phyloP scores from a whole-genome alignment of 257 asterid genomes.

The Scutellaria baicalensis region DNA sequence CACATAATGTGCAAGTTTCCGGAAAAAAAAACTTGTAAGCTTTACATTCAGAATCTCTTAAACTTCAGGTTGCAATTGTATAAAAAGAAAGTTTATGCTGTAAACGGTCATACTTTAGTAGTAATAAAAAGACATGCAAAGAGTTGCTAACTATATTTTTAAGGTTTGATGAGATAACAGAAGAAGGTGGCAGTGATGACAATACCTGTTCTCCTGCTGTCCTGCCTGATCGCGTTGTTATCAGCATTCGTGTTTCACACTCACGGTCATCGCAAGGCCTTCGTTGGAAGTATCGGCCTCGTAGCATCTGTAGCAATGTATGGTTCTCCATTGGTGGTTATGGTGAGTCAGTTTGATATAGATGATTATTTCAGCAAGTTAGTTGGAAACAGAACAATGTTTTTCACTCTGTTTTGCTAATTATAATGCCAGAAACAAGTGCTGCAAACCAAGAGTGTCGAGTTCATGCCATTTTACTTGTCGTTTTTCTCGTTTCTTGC shows the following conservation, averaged over 20 bases:
- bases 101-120: too few relatives aligned
- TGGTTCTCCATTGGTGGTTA: slow-evolving; percentile 60
- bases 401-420: neutral
- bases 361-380: neutral
- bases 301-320: slow-evolving; percentile 74
- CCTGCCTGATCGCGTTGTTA: slow-evolving; percentile 27
- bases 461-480: slow-evolving; percentile 81
- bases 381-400: too few relatives aligned
- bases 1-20: too few relatives aligned
- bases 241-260: slow-evolving; percentile 44
- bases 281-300: slow-evolving; percentile 68
- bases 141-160: neutral
- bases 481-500: slow-evolving; percentile 74
- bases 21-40: too few relatives aligned
- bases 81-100: too few relatives aligned
- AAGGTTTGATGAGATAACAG: slow-evolving; percentile 22
- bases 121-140: neutral
- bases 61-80: too few relatives aligned
- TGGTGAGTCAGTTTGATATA: slow-evolving; percentile 45
- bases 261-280: slow-evolving; percentile 49
- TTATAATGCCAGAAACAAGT: slow-evolving; percentile 55
- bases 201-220: slow-evolving; percentile 26
- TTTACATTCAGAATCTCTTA: too few relatives aligned
- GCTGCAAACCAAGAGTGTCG: slow-evolving; percentile 68
- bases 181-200: slow-evolving; percentile 41